Conservation (phyloP, 2,329 filamentous ascomycete genomes). For the Fusarium neocosmosporiellum region DNA sequence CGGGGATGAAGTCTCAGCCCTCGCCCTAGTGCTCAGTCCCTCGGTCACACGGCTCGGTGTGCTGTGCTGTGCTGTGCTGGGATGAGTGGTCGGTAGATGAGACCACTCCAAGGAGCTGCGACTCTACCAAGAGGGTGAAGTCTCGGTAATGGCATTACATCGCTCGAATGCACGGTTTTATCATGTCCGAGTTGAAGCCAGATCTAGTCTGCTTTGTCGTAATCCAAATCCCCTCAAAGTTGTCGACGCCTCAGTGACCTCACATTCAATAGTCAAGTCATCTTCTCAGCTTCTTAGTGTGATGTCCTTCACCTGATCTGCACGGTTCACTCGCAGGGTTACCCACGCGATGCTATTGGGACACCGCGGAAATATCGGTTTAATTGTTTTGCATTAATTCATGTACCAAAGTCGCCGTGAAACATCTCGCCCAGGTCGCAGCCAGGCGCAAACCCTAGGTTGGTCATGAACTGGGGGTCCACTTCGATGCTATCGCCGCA, state of each 20-base stretch:
- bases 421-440: constrained; percentile 67
- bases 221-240: background rate
- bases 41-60: constrained; percentile 9
- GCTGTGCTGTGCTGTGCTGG: background rate
- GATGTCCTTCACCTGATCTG: background rate
- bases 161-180: background rate
- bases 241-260: background rate
- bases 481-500: constrained; percentile 61
- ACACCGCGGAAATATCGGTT: constrained; percentile 10
- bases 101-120: background rate
- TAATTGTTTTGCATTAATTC: constrained; percentile 34
- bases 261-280: background rate
- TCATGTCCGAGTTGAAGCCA: background rate
- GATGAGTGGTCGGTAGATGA: background rate
- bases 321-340: background rate
- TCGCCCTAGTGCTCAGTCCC: constrained; percentile 8
- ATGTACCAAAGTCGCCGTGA: constrained; percentile 52
- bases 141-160: background rate
- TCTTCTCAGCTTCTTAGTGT: background rate
- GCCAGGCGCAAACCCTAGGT: constrained; percentile 72
- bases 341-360: background rate
- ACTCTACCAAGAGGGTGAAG: background rate
- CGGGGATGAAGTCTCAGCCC: constrained; percentile 36
- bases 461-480: constrained; percentile 74
- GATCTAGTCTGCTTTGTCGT: background rate